Conservation (phyloP, 352 stramenopile species). For the Phytophthora brassicae region DNA sequence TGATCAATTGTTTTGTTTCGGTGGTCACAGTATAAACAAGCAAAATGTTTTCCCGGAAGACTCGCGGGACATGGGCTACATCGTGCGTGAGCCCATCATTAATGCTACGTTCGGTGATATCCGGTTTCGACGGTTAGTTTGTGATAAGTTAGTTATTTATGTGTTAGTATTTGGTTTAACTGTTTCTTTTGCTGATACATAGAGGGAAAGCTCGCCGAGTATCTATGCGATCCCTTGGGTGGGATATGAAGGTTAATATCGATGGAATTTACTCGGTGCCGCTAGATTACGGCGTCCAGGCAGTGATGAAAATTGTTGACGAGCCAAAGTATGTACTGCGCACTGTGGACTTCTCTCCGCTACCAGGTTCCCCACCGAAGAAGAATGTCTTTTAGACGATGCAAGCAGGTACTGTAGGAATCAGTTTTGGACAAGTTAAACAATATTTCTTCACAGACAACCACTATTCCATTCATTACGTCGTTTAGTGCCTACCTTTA, state of each 20-base stretch:
- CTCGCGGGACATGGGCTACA: constrained; percentile 85
- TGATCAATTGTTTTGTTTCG: not conserved
- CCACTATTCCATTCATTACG: too few species aligned
- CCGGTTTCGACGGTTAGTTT: constrained; percentile 73
- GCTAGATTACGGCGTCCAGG: constrained; percentile 88
- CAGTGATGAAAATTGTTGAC: constrained; percentile 88
- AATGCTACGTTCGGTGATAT: constrained; percentile 91
- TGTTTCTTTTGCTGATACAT: constrained; percentile 8
- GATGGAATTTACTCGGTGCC: constrained; percentile 88
- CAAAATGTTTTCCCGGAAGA: constrained; percentile 83
- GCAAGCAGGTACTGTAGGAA: constrained; percentile 10
- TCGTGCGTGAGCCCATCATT: constrained; percentile 88
- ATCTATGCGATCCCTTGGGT: constrained; percentile 86
- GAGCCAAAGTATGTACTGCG: constrained; percentile 86
- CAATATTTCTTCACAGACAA: too few species aligned
- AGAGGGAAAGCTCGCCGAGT: constrained; percentile 82
- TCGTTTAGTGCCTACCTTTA: constrained; percentile 13
- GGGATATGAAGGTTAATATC: constrained; percentile 90
- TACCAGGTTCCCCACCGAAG: constrained; percentile 25
- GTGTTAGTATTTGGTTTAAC: constrained; percentile 1
- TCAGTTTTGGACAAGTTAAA: constrained; percentile 36
- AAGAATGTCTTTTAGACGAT: constrained; percentile 40
- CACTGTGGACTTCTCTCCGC: constrained; percentile 72
- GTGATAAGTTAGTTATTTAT: not conserved
- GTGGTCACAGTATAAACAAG: constrained; percentile 75